A percentile compares a stretch with the other conserved stretches of the same genome.
phyloP scores from a whole-genome alignment of 805 yeast genomes.

The Wickerhamomyces queroliae region DNA sequence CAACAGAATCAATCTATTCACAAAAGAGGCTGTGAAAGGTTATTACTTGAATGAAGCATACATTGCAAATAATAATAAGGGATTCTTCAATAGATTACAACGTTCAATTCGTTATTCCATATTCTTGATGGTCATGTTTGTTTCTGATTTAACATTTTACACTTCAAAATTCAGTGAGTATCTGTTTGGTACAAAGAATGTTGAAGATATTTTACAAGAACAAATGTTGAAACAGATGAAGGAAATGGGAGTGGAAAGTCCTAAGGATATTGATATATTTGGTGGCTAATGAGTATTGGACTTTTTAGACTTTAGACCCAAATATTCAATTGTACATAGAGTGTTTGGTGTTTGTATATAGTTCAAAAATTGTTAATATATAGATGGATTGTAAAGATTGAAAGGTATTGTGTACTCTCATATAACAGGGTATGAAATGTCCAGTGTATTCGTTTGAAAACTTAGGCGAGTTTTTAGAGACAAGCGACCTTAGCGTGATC shows the following conservation, averaged over 20 bases:
- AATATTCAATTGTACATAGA: no score
- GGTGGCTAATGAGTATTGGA: no score
- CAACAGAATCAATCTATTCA: slow-evolving; percentile 62
- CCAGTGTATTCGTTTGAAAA: no score
- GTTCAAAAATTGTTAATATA: no score
- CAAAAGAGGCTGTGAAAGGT: slow-evolving; percentile 43
- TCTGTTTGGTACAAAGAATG: slow-evolving; percentile 16
- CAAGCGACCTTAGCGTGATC: no score
- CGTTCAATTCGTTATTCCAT: slow-evolving; percentile 16
- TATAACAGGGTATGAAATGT: no score
- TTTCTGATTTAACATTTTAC: slow-evolving; percentile 18
- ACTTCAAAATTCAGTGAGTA: slow-evolving; percentile 12
- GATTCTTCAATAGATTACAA: slow-evolving; percentile 1
- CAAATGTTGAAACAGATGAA: slow-evolving; percentile 18
- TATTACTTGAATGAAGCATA: slow-evolving; percentile 16
- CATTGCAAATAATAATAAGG: background rate
- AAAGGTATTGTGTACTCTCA: no score
- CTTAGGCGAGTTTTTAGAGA: no score
- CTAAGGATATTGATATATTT: slow-evolving; percentile 16
- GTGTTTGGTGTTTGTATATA: no score
- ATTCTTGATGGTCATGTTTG: slow-evolving; percentile 12
- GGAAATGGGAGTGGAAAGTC: slow-evolving; percentile 20
- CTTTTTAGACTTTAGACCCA: no score
- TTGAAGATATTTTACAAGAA: slow-evolving; percentile 19
- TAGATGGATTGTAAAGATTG: no score